Evolutionary conservation across 495 filamentous ascomycete species (phyloP), one percentile per base, ranked within the genome.

Genomic region (Bryoglossum gracile): DNA sequence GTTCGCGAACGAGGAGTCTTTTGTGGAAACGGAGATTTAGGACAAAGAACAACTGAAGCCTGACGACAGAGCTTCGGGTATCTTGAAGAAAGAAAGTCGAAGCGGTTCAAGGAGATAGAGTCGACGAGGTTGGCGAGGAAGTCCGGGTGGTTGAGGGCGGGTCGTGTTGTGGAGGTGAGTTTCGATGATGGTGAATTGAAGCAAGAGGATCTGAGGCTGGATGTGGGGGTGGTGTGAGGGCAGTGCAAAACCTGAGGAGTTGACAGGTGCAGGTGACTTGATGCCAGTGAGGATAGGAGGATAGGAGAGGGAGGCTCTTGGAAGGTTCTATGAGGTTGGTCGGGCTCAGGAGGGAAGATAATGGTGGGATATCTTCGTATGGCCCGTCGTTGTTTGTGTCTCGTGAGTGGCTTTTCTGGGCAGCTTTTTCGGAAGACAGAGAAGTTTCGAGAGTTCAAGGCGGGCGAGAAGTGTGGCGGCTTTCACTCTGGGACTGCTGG

Each of bases 401-500:
- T 54, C 51, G 51, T 54, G 51, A 48, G 51, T 54, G 51, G 51
- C 51, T 54, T 54, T 48, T 19, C 28, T n/a, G 18, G 41, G 24
- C 21, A 30, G 10, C 41, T 43, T 43, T 8, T 43, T 43, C 28
- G 13, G 32, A 37, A 35, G 41, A 48, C 32, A 35, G 46, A 54
- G 51, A 25, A 21, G 28, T 21, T 53, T 47, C 39, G 19, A 23
- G 44, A 48, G 10, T 40, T 26, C 23, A 23, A 14, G n/a, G n/a
- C n/a, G n/a, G n/a, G n/a, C n/a, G n/a, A n/a, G n/a, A n/a, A n/a
- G n/a, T n/a, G n/a, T n/a, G n/a, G n/a, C n/a, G n/a, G n/a, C n/a
- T n/a, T n/a, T n/a, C n/a, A n/a, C n/a, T n/a, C n/a, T n/a, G n/a
- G n/a, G n/a, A n/a, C n/a, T n/a, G n/a, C n/a, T n/a, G n/a, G n/a